Percentiles rank a stretch among this genome's conserved stretches.
Evolutionary conservation across 139 green algal species (phyloP).

Genomic region (Bryopsis sp.): DNA sequence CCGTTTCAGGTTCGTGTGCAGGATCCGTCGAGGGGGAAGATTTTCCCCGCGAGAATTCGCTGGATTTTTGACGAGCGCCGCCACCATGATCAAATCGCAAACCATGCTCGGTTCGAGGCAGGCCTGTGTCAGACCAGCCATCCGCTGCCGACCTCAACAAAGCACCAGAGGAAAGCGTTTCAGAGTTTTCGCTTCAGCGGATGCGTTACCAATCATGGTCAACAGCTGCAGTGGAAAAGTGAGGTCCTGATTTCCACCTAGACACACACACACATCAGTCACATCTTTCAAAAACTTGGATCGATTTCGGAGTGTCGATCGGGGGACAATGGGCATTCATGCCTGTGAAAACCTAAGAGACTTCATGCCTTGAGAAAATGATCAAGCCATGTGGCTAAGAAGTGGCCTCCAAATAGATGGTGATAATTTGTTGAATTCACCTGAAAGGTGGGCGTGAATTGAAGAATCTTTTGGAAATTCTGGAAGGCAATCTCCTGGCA

Average conservation of each 20-base stretch:
- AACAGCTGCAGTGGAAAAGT: constrained; percentile 79
- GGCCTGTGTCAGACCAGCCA: too few relatives aligned
- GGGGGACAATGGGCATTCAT: too few relatives aligned
- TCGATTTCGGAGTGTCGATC: not conserved
- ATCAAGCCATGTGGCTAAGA: not conserved
- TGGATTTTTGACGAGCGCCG: too few relatives aligned
- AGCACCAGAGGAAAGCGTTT: too few relatives aligned
- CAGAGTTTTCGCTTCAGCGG: too few relatives aligned
- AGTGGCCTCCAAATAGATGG: not conserved
- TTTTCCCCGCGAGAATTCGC: too few relatives aligned
- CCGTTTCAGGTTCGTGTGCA: too few relatives aligned
- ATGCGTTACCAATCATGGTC: constrained; percentile 45
- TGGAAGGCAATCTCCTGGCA: not conserved
- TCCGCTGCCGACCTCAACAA: too few relatives aligned
- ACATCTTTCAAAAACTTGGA: not conserved
- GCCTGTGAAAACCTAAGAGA: not conserved
- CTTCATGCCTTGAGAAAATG: not conserved
- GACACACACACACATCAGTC: not conserved
- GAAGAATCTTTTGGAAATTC: not conserved
- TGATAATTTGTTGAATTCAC: not conserved
- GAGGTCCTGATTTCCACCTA: constrained; percentile 11
- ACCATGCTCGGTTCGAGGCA: too few relatives aligned
- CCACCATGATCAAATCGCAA: too few relatives aligned
- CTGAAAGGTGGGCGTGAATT: not conserved
- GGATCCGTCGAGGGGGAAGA: too few relatives aligned